A percentile compares a stretch with the other conserved stretches of the same genome.
phyloP scores from a whole-genome alignment of 192 early-diverging fungal genomes.

The Tieghemiomyces parasiticus region DNA sequence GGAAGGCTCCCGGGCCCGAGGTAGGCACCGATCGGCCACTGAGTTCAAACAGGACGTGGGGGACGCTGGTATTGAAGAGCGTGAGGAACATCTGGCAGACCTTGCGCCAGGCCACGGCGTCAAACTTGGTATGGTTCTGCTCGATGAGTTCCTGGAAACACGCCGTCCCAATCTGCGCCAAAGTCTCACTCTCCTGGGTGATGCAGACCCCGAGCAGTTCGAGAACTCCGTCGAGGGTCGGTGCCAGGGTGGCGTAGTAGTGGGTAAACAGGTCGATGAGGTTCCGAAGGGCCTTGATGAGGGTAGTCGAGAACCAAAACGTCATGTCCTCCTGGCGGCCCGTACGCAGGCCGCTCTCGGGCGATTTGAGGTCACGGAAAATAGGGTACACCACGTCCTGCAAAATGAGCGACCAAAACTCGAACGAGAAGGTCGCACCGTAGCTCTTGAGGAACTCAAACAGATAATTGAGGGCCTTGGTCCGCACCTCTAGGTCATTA shows the following conservation, averaged over 20 bases:
- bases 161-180: constrained; percentile 76
- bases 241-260: constrained; percentile 56
- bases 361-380: constrained; percentile 66
- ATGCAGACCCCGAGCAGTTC: constrained; percentile 74
- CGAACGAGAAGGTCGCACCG: constrained; percentile 52
- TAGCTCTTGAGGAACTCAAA: constrained; percentile 71
- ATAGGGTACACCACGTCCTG: constrained; percentile 79
- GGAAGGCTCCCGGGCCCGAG: no score
- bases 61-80: constrained; percentile 70
- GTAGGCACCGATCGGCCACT: not conserved
- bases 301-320: constrained; percentile 86
- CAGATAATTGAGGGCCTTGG: constrained; percentile 65
- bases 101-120: constrained; percentile 52
- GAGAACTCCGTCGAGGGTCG: constrained; percentile 64
- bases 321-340: constrained; percentile 73
- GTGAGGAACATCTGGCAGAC: constrained; percentile 50
- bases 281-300: constrained; percentile 82
- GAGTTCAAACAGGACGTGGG: constrained; percentile 46
- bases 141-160: constrained; percentile 84
- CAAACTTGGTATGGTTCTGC: constrained; percentile 56
- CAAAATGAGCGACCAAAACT: constrained; percentile 70
- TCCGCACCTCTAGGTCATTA: constrained; percentile 81
- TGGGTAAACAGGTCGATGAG: constrained; percentile 71
- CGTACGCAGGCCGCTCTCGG: constrained; percentile 30
- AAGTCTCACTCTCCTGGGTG: constrained; percentile 82